Conservation (phyloP, 75 land plant species). For the Cunninghamia lanceolata region DNA sequence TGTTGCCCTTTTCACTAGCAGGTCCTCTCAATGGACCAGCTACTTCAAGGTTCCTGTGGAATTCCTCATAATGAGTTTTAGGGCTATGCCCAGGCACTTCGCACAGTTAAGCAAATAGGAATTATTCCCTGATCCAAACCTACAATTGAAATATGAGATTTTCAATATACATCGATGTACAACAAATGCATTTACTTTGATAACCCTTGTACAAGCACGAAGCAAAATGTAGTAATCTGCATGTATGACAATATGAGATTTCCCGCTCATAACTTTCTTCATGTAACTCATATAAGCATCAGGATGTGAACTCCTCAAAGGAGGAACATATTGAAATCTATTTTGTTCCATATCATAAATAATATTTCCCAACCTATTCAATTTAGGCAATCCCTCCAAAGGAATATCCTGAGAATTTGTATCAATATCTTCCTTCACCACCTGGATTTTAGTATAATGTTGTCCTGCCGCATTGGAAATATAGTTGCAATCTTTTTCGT, state of each 20-base stretch:
- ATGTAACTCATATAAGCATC: slow-evolving; percentile 50
- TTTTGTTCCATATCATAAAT: slow-evolving; percentile 72
- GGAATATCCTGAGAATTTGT: neutral
- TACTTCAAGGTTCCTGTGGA: too few species aligned
- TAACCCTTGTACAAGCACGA: slow-evolving; percentile 70
- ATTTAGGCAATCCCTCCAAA: neutral
- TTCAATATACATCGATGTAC: slow-evolving; percentile 56
- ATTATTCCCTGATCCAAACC: too few species aligned
- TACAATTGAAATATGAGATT: too few species aligned
- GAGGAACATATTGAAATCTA: slow-evolving; percentile 57
- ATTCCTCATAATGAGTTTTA: too few species aligned
- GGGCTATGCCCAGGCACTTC: too few species aligned
- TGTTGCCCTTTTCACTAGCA: too few species aligned
- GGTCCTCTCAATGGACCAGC: too few species aligned
- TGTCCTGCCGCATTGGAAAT: neutral
- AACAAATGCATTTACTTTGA: slow-evolving; percentile 48
- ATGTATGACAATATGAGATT: slow-evolving; percentile 46
- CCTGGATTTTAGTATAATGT: neutral
- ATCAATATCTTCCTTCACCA: neutral
- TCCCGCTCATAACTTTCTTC: slow-evolving; percentile 27
- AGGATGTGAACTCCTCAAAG: slow-evolving; percentile 25
- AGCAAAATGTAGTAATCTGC: slow-evolving; percentile 85
- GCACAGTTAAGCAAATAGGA: too few species aligned
- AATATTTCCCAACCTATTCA: slow-evolving; percentile 26
- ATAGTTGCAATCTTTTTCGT: neutral